These are phyloP conservation scores for Casuarina equisetifolia DNA, from an alignment of 306 rosid species.

Conservation along the genomic window DNA sequence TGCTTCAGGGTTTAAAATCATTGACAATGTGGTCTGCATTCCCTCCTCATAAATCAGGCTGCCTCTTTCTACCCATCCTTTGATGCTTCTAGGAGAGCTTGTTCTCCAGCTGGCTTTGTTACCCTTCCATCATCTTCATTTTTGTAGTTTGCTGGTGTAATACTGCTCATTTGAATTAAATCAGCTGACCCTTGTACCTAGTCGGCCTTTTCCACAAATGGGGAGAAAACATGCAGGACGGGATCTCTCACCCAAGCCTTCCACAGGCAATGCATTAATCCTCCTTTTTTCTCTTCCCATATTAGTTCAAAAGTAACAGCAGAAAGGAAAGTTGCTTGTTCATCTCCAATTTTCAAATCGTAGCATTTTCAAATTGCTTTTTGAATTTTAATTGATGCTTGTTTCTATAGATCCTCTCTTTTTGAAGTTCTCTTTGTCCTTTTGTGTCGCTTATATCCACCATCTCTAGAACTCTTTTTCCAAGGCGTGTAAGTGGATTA, in stretches of 20 bases:
- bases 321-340: not conserved
- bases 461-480: not conserved
- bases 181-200: not conserved
- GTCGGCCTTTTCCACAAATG: not conserved
- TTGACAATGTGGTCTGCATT: not conserved
- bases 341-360: not conserved
- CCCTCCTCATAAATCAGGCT: not conserved
- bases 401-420: not conserved
- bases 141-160: not conserved
- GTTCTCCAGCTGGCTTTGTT: not conserved
- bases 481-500: not conserved
- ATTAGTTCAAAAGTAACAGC: not conserved
- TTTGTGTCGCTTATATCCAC: not conserved
- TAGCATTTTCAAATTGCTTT: not conserved
- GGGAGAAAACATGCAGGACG: not conserved
- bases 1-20: not conserved
- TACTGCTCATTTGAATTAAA: not conserved
- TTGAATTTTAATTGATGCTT: not conserved
- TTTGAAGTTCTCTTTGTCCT: constrained; percentile 7
- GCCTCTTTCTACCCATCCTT: not conserved
- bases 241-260: not conserved
- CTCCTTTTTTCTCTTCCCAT: not conserved
- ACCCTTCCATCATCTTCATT: not conserved
- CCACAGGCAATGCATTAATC: not conserved
- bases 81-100: not conserved